Evolutionary conservation across 2,329 filamentous ascomycete species (phyloP).

Genomic region (Bipolaris bicolor): DNA sequence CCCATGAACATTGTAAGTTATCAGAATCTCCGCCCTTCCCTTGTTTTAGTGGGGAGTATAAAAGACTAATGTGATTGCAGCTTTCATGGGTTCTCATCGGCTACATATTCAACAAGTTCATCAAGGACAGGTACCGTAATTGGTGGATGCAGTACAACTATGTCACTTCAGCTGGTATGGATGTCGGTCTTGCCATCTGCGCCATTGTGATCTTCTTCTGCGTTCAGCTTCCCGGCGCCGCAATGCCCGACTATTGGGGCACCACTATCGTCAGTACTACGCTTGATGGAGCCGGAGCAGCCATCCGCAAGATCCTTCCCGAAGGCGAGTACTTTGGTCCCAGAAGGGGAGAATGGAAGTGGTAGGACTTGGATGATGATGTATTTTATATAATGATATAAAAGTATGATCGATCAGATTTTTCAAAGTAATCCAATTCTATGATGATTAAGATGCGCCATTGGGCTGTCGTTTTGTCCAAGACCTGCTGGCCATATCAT

Average conservation of each 20-base stretch:
- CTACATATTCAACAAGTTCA: neutral
- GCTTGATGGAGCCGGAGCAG: neutral
- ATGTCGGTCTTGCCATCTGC: neutral
- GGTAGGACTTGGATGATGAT: neutral
- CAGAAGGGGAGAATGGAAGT: neutral
- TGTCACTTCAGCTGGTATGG: neutral
- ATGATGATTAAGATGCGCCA: neutral
- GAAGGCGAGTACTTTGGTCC: neutral
- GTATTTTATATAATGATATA: neutral
- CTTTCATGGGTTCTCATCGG: neutral
- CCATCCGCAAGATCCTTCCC: neutral
- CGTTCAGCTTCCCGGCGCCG: neutral
- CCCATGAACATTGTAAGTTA: neutral
- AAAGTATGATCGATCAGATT: neutral
- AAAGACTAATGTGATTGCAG: neutral
- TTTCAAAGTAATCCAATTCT: neutral
- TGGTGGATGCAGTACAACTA: conserved; percentile 1
- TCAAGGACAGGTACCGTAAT: neutral
- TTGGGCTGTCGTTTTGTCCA: neutral
- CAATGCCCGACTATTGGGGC: neutral
- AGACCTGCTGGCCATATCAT: neutral
- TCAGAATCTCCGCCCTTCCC: neutral
- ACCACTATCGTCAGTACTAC: neutral
- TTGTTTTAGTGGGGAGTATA: neutral
- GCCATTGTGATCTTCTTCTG: neutral